phyloP scores from a whole-genome alignment of 192 early-diverging fungal species.

The Entomortierella lignicola region DNA sequence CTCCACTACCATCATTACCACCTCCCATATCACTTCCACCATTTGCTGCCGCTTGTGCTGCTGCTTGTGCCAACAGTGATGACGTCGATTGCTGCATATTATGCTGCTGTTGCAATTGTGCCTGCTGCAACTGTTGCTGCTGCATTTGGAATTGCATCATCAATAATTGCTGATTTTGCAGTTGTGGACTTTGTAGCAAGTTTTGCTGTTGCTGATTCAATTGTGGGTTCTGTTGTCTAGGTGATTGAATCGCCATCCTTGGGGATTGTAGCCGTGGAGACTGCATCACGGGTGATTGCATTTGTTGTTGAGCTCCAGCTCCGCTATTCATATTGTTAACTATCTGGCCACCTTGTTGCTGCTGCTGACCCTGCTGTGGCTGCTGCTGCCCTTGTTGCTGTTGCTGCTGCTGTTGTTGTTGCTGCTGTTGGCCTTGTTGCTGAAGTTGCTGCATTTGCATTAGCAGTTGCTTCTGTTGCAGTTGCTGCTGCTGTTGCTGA shows the following conservation, averaged over 20 bases:
- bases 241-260: slow-evolving; percentile 43
- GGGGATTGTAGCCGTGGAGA: slow-evolving; percentile 35
- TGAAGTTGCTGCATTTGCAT: slow-evolving; percentile 16
- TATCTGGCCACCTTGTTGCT: slow-evolving; percentile 16
- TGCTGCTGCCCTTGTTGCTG: slow-evolving; percentile 18
- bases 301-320: slow-evolving; percentile 18
- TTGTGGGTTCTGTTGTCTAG: slow-evolving; percentile 12
- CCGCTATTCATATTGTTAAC: slow-evolving; percentile 8
- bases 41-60: slow-evolving; percentile 11
- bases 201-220: slow-evolving; percentile 29
- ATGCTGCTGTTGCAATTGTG: slow-evolving; percentile 22
- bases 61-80: slow-evolving; percentile 17
- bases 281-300: slow-evolving; percentile 40
- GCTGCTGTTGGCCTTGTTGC: not conserved
- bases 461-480: slow-evolving; percentile 5
- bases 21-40: slow-evolving; percentile 6
- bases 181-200: slow-evolving; percentile 36
- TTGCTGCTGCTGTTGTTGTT: slow-evolving; percentile 14
- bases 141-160: slow-evolving; percentile 36
- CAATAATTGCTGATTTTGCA: slow-evolving; percentile 32
- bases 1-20: not conserved
- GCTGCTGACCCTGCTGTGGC: slow-evolving; percentile 9
- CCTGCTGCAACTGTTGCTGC: slow-evolving; percentile 7
- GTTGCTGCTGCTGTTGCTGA: slow-evolving; percentile 16
- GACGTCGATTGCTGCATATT: slow-evolving; percentile 32